Conservation (phyloP, 129 eudicot genomes). For the Logfia minima region DNA sequence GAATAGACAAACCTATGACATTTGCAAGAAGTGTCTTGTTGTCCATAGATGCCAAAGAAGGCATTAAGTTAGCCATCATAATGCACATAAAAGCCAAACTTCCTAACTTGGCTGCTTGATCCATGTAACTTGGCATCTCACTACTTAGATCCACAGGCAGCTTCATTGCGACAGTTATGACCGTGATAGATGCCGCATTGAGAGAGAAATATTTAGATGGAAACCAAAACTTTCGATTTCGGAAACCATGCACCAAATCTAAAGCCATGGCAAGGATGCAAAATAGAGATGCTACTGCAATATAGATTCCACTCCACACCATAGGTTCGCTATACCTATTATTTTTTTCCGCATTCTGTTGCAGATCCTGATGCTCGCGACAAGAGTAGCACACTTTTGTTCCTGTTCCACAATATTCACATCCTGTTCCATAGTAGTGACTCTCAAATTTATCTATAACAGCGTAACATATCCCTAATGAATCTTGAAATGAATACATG, state of each 20-base stretch:
- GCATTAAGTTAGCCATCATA: background rate
- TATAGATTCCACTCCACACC: conserved; percentile 48
- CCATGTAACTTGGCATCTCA: background rate
- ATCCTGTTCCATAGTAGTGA: too few relatives aligned
- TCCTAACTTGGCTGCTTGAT: conserved; percentile 13
- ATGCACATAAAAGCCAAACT: conserved; percentile 10
- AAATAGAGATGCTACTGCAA: conserved; percentile 36
- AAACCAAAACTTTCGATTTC: conserved; percentile 33
- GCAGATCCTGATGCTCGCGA: too few relatives aligned
- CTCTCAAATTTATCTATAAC: too few relatives aligned
- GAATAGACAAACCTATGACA: background rate
- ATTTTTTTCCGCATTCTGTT: background rate
- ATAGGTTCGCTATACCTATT: conserved; percentile 13
- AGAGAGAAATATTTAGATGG: conserved; percentile 40
- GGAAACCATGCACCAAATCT: conserved; percentile 35
- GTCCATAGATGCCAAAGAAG: conserved; percentile 16
- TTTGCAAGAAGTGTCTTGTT: background rate
- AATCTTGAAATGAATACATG: too few relatives aligned
- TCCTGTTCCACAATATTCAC: too few relatives aligned
- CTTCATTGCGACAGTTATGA: conserved; percentile 20
- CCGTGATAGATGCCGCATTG: conserved; percentile 43
- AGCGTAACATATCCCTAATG: too few relatives aligned
- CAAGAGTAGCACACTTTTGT: too few relatives aligned
- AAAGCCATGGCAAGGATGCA: conserved; percentile 42
- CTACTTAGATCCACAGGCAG: conserved; percentile 7